These are phyloP conservation scores for Paramecium biaurelia DNA, from an alignment of 73 alveolate genomes.

Conservation along the genomic window DNA sequence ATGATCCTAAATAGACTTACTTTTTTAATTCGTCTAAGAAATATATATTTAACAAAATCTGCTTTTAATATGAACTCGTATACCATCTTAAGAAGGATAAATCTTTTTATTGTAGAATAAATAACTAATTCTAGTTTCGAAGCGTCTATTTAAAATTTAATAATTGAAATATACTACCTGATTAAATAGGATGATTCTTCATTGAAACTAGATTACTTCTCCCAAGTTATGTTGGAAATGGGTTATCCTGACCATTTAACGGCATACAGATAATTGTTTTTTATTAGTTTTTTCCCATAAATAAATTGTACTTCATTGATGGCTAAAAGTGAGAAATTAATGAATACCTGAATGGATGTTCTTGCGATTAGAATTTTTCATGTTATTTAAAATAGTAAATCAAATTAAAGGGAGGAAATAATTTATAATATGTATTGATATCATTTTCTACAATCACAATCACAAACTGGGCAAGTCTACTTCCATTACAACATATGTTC, in stretches of 20 bases:
- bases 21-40: neutral
- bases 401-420: neutral
- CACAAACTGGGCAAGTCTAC: neutral
- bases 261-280: neutral
- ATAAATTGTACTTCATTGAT: neutral
- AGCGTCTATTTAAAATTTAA: neutral
- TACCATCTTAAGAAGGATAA: neutral
- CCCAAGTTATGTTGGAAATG: neutral
- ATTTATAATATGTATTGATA: neutral
- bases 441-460: slow-evolving; percentile 17
- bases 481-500: neutral
- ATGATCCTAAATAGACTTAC: neutral
- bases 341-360: neutral
- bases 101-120: neutral
- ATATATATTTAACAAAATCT: neutral
- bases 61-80: neutral
- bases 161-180: neutral
- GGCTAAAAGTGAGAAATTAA: neutral
- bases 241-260: neutral
- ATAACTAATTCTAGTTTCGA: neutral
- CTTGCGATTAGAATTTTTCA: neutral
- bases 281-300: neutral
- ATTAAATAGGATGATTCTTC: neutral
- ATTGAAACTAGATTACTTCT: neutral
- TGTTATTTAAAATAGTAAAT: neutral